A percentile compares a stretch with the other conserved stretches of the same genome.
These are phyloP conservation scores for Cyclotella kingstonii DNA, from an alignment of 108 stramenopile species.

Conservation along the genomic window DNA sequence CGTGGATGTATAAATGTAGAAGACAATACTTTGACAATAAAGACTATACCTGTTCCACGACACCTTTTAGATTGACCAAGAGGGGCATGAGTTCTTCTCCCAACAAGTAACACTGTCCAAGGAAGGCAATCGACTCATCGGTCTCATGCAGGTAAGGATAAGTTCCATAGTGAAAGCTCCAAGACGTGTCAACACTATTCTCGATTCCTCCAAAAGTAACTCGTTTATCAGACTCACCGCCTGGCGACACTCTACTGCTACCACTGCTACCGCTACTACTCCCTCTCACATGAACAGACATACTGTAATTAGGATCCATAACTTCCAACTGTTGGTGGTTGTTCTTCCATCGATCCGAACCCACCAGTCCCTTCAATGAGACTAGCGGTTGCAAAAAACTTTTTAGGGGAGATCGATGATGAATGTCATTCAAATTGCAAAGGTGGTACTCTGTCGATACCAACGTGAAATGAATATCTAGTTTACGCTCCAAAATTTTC, in stretches of 20 bases:
- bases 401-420: slow-evolving; percentile 57
- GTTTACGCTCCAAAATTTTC: slow-evolving; percentile 46
- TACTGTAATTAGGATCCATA: slow-evolving; percentile 28
- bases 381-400: slow-evolving; percentile 42
- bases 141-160: slow-evolving; percentile 61
- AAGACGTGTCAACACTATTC: slow-evolving; percentile 57
- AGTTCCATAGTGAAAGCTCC: slow-evolving; percentile 71
- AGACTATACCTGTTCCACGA: slow-evolving; percentile 63
- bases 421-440: slow-evolving; percentile 76
- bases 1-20: background rate
- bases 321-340: slow-evolving; percentile 32
- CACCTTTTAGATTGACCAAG: slow-evolving; percentile 70
- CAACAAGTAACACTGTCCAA: slow-evolving; percentile 71
- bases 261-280: slow-evolving; percentile 8
- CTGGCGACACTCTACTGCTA: background rate
- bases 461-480: slow-evolving; percentile 70
- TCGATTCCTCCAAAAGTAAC: slow-evolving; percentile 46
- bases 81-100: slow-evolving; percentile 72
- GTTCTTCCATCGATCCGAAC: slow-evolving; percentile 23
- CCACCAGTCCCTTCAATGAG: slow-evolving; percentile 23
- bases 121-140: slow-evolving; percentile 57
- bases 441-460: slow-evolving; percentile 74
- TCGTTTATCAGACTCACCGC: background rate
- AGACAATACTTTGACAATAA: background rate
- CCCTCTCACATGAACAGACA: slow-evolving; percentile 35